Conservation (phyloP, 1,284 basidiomycete species). For the Fereydounia khargensis region DNA sequence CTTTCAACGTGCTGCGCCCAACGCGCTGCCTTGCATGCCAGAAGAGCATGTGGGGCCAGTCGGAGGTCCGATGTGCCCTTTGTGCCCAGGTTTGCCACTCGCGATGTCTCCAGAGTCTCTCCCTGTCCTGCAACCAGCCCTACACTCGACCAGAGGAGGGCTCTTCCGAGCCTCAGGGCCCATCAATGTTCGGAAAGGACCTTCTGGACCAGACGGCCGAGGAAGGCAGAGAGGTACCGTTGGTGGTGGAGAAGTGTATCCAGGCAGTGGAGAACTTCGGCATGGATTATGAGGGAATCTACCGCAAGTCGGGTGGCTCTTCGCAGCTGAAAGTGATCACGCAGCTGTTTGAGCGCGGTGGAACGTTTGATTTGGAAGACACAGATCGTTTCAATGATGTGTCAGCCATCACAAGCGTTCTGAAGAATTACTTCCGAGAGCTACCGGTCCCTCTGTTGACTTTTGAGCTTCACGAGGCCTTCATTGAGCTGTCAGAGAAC, state of each 20-base stretch:
- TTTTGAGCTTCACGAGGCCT: conserved; percentile 84
- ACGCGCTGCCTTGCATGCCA: conserved; percentile 90
- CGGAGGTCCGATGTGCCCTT: conserved; percentile 73
- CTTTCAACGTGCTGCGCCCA: conserved; percentile 81
- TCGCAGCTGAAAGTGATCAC: conserved; percentile 89
- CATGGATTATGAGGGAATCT: conserved; percentile 91
- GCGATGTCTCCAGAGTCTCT: conserved; percentile 40
- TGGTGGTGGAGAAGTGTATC: conserved; percentile 83
- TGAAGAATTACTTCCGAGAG: conserved; percentile 93
- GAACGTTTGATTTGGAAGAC: conserved; percentile 85
- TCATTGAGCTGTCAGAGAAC: conserved; percentile 61
- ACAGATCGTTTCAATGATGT: conserved; percentile 92
- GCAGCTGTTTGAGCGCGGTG: conserved; percentile 88
- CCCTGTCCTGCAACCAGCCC: conserved; percentile 44
- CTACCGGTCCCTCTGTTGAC: conserved; percentile 88
- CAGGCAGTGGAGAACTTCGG: conserved; percentile 56
- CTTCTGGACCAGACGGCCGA: conserved; percentile 76
- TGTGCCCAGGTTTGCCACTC: conserved; percentile 48
- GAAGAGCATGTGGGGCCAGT: conserved; percentile 98
- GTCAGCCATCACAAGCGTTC: conserved; percentile 89
- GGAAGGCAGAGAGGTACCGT: conserved; percentile 74
- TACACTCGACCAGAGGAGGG: conserved; percentile 38
- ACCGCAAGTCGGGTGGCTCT: conserved; percentile 92
- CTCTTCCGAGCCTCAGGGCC: conserved; percentile 47
- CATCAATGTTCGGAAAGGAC: conserved; percentile 87